Evolutionary conservation across 345 rosid genomes (phyloP), one percentile per base, ranked within the genome.

Genomic region (Brassica nigra): DNA sequence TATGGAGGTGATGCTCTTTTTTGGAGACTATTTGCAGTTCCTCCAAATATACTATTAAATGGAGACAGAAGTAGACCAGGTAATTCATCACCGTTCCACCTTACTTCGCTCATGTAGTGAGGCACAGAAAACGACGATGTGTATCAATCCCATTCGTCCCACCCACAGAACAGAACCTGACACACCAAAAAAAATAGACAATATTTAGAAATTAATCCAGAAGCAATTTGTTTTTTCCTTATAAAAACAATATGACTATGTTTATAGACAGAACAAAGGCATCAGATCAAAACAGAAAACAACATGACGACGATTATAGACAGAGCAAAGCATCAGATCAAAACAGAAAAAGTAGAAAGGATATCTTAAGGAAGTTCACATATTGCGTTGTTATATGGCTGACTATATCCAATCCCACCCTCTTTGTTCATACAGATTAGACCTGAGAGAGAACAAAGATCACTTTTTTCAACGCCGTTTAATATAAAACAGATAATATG

Each of bases 111-210:
- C 11, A 95, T 76, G 76, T 69, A 93, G 54, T 80, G 79, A 28
- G 99, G 99, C 66, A 95, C 84, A 20, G 93, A 90, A 84, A 93
- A 95, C 20, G 98, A 95, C 14, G 99, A 93, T 7, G 97, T 95
- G 79, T 84, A 91, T 31, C 99, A 95, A 82, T 95, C 98, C 98
- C 99, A 90, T 80, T 95, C 97, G 88, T 86, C 97, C 98, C 83
- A 92, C 90, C 80, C 99, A 95, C 63, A 92, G 85, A 58, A 90
- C 90, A 78, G 99, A 86, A 79, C 94, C 99, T 95, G 87, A 28
- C 59, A 29, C 71, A 20, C n/a, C 20, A 37, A 2, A 52, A 33
- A 12, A 78, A 70, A 23, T 23, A 44, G 42, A 30, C 42, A 18
- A 58, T 76, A 55, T 30, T 37, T 20, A 63, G 1, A 76, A 29